Percentiles rank a stretch among this genome's conserved stretches.
Evolutionary conservation across 192 early-diverging fungal species (phyloP).

Genomic region (Umbelopsis sp.): DNA sequence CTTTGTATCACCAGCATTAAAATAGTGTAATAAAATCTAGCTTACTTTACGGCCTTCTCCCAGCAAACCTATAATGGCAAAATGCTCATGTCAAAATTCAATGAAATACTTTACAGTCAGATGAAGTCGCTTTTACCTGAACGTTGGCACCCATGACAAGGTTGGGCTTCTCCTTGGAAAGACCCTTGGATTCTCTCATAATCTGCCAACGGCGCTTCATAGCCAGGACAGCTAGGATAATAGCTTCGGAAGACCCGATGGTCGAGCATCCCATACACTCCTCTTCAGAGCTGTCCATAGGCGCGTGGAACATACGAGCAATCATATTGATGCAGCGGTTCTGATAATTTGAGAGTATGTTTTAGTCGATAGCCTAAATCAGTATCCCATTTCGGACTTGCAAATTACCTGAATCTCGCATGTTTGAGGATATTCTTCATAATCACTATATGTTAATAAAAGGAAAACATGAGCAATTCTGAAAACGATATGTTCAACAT

Average conservation of each 20-base stretch:
- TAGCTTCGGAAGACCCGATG: constrained; percentile 81
- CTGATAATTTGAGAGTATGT: constrained; percentile 20
- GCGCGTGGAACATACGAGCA: constrained; percentile 43
- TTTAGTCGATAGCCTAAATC: not conserved
- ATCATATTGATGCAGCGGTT: constrained; percentile 49
- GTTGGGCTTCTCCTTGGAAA: constrained; percentile 72
- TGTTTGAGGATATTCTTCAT: constrained; percentile 50
- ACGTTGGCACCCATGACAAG: constrained; percentile 77
- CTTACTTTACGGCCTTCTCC: constrained; percentile 18
- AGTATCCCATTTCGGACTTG: not conserved
- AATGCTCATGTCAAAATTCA: not conserved
- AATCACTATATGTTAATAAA: constrained; percentile 26
- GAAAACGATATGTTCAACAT: not conserved
- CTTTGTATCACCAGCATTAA: not conserved
- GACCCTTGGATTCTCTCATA: constrained; percentile 59
- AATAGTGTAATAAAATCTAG: not conserved
- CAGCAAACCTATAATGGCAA: not conserved
- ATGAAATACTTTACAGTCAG: not conserved
- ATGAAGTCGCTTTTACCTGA: constrained; percentile 46
- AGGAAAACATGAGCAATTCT: not conserved
- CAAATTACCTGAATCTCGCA: constrained; percentile 43
- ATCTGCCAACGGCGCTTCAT: constrained; percentile 81
- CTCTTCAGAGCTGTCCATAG: constrained; percentile 34
- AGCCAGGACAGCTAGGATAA: constrained; percentile 75
- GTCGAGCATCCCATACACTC: constrained; percentile 69